Conservation (phyloP, 2,329 filamentous ascomycete species). For the Neonectria neomacrospora region DNA sequence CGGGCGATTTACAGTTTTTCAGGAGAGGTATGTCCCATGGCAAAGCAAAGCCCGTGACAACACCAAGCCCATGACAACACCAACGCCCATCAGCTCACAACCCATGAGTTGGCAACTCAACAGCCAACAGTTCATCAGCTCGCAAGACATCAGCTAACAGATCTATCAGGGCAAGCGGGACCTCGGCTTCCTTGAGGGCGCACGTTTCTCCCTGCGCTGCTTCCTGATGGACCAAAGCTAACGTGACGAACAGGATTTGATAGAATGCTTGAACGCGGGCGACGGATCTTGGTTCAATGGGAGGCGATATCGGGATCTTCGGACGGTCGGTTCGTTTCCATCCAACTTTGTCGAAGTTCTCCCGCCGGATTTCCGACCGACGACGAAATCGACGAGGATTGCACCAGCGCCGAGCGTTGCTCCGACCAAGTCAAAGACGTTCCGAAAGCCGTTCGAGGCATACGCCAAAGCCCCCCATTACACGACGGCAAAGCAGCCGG, state of each 20-base stretch:
- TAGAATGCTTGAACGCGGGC: conserved; percentile 97
- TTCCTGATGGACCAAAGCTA: no score
- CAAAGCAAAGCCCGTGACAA: neutral
- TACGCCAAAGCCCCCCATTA: conserved; percentile 75
- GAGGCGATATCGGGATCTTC: no score
- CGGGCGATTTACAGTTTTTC: conserved; percentile 93
- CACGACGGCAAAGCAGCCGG: conserved; percentile 70
- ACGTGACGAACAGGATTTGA: conserved; percentile 69
- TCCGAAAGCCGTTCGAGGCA: conserved; percentile 74
- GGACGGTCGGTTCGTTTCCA: conserved; percentile 93
- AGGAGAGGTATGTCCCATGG: conserved; percentile 71
- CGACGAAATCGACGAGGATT: conserved; percentile 70
- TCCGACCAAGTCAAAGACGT: conserved; percentile 70
- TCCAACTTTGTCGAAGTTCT: conserved; percentile 97
- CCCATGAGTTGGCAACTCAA: no score
- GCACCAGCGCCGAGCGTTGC: conserved; percentile 64
- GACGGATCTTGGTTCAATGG: conserved; percentile 99
- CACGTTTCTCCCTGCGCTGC: no score
- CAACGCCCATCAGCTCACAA: no score
- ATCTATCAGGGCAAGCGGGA: conserved; percentile 82
- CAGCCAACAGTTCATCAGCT: no score
- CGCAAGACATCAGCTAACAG: conserved; percentile 35
- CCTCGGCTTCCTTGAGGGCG: conserved; percentile 93
- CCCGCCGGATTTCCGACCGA: conserved; percentile 84
- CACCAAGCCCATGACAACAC: no score